A percentile compares a stretch with the other conserved stretches of the same genome.
These are phyloP conservation scores for Sporodiniella umbellata DNA, from an alignment of 371 early-diverging fungal genomes.

Conservation along the genomic window DNA sequence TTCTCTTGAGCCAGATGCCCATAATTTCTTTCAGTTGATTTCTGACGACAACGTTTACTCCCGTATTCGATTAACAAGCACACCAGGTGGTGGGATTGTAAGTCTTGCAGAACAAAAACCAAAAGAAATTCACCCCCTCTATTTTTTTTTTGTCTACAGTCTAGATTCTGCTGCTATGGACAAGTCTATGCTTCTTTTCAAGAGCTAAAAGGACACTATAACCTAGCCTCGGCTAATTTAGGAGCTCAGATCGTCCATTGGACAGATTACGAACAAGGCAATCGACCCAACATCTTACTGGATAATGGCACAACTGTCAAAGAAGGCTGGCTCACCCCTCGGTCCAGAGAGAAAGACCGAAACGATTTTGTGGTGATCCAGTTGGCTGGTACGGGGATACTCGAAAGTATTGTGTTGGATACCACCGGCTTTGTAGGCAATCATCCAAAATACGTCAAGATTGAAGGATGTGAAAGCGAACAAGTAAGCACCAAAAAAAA, in stretches of 20 bases:
- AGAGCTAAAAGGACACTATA: constrained; percentile 32
- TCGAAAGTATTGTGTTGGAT: constrained; percentile 66
- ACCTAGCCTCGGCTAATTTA: constrained; percentile 67
- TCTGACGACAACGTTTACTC: constrained; percentile 37
- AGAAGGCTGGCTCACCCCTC: constrained; percentile 70
- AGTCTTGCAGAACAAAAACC: background rate
- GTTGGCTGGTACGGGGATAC: constrained; percentile 61
- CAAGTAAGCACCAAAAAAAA: no score
- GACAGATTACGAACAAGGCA: constrained; percentile 66
- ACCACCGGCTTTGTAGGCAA: constrained; percentile 61
- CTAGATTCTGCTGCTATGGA: constrained; percentile 77
- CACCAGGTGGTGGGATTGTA: constrained; percentile 84
- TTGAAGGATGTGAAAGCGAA: constrained; percentile 25
- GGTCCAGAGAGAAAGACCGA: constrained; percentile 49
- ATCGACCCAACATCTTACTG: constrained; percentile 62
- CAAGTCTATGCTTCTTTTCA: constrained; percentile 57
- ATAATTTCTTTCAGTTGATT: constrained; percentile 58
- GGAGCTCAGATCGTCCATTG: constrained; percentile 69
- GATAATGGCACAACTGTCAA: constrained; percentile 48
- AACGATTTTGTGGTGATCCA: constrained; percentile 68
- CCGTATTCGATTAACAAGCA: constrained; percentile 68
- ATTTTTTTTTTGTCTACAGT: constrained; percentile 17
- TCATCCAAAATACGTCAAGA: constrained; percentile 13
- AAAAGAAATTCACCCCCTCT: background rate
- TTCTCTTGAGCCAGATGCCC: constrained; percentile 49